A percentile compares a stretch with the other conserved stretches of the same genome.
Conservation (phyloP, 768 basidiomycete genomes). For the Sporobolomyces phaffii region DNA sequence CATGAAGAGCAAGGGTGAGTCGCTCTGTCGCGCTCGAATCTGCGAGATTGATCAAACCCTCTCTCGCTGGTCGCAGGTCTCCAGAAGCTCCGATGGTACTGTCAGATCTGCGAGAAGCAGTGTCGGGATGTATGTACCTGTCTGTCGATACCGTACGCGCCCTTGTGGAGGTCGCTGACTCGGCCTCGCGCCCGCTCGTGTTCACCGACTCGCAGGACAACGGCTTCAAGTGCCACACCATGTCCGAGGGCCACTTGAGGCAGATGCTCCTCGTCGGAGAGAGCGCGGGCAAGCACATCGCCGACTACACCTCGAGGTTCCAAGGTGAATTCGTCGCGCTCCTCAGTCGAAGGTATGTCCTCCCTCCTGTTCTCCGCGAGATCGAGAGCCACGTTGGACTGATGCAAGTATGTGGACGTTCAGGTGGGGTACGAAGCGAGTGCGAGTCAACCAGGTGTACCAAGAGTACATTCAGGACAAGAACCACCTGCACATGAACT, state of each 20-base stretch:
- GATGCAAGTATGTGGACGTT: neutral
- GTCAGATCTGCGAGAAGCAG: slow-evolving; percentile 98
- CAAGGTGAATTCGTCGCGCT: slow-evolving; percentile 87
- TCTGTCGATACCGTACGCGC: neutral
- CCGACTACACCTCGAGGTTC: slow-evolving; percentile 80
- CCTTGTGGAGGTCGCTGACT: neutral
- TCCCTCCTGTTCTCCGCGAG: neutral
- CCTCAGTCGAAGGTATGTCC: slow-evolving; percentile 68
- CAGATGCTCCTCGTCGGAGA: slow-evolving; percentile 98
- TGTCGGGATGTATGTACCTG: slow-evolving; percentile 56
- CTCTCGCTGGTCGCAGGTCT: slow-evolving; percentile 50
- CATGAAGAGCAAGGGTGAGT: slow-evolving; percentile 27
- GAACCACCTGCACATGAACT: slow-evolving; percentile 92
- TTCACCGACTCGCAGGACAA: slow-evolving; percentile 96
- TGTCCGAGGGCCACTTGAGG: slow-evolving; percentile 80
- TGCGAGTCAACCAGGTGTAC: slow-evolving; percentile 89
- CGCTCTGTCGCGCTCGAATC: neutral
- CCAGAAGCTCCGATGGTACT: slow-evolving; percentile 94
- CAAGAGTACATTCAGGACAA: slow-evolving; percentile 97
- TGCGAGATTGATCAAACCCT: neutral
- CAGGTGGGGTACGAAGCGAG: slow-evolving; percentile 89
- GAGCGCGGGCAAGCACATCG: slow-evolving; percentile 82
- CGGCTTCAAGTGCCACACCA: slow-evolving; percentile 92
- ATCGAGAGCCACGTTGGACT: neutral
- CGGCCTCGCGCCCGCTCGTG: neutral